Base-by-base conservation (phyloP, 768 basidiomycete genomes). In the Tulasnella calospora region DNA sequence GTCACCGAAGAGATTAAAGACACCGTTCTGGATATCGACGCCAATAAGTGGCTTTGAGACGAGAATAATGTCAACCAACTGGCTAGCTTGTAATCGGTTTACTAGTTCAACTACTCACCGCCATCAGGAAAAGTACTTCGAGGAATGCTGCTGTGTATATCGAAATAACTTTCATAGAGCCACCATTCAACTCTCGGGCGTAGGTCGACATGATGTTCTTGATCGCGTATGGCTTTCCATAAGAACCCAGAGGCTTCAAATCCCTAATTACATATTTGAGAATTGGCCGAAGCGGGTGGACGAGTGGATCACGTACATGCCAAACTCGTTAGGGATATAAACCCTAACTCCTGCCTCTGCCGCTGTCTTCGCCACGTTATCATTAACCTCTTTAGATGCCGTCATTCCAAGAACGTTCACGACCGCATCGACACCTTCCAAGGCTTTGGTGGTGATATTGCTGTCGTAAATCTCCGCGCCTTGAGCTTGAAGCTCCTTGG, bases 321-420 rank as follows among this genome's bases (percentile, higher is more conserved):
- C 75, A 69, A 35, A 76, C 57, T 76, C 75, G 6, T 27, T 35
- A 61, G 75, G 75, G 57, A 76, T 35, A 51, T 76, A 76, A 17
- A 76, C 75, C 75, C 38, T 76, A 12, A 76, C 75, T 15, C 75
- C 75, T 10, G 51, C 57, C 35, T 30, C 75, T 2, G 23, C 40
- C 23, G 75, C 75, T 15, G 47, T 35, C 55, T 69, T 19, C 7
- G 57, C 46, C 30, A 36, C 33, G 13, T n/a, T 19, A 33, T 76
- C 55, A 4, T 38, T 76, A 19, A n/a, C 21, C 19, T 76, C 55
- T 9, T 27, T 9, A 21, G n/a, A 33, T 5, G 6, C 35, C 57
- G 19, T 1, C 15, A 40, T 38, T 30, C 44, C 46, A 17, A 76
- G 41, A 38, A 12, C 33, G 30, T 76, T 76, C 9, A 76, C 75